phyloP scores from a whole-genome alignment of 495 filamentous ascomycete species.

The Xylaria bambusicola region DNA sequence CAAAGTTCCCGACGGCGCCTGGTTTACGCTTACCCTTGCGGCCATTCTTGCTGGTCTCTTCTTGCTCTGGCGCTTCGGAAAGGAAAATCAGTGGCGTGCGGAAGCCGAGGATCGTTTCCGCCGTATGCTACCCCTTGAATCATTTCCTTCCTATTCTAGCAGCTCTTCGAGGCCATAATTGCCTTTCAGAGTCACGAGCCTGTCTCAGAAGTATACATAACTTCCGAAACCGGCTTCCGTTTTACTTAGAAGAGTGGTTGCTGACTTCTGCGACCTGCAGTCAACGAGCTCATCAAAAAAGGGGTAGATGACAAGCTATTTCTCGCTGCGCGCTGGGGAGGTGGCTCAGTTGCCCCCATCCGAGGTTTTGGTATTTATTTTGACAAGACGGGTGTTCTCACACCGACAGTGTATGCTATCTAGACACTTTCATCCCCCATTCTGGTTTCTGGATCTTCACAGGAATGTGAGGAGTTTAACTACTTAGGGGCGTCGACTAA shows the following conservation, averaged over 20 bases:
- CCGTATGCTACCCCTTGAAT: too few species aligned
- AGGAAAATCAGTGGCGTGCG: constrained; percentile 70
- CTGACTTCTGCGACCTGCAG: too few species aligned
- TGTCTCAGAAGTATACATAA: too few species aligned
- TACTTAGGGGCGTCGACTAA: background rate
- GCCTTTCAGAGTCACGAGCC: too few species aligned
- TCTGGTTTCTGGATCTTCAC: background rate
- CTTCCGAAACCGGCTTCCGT: too few species aligned
- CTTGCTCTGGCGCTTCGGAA: constrained; percentile 73
- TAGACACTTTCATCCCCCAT: background rate
- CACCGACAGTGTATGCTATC: constrained; percentile 47
- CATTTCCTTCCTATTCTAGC: too few species aligned
- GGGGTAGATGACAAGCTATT: constrained; percentile 27
- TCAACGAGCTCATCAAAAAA: constrained; percentile 44
- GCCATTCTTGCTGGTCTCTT: constrained; percentile 59
- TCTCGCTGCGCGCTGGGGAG: constrained; percentile 47
- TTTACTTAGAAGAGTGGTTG: too few species aligned
- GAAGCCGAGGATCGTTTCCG: constrained; percentile 62
- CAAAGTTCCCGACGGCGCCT: constrained; percentile 72
- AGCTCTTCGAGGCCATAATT: too few species aligned
- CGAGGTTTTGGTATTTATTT: constrained; percentile 66
- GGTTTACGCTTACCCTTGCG: constrained; percentile 71
- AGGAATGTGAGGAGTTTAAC: background rate
- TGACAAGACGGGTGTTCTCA: constrained; percentile 60
- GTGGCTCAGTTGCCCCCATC: constrained; percentile 45